Evolutionary conservation across 2,329 filamentous ascomycete species (phyloP).

Genomic region (Cladosporium sp.): DNA sequence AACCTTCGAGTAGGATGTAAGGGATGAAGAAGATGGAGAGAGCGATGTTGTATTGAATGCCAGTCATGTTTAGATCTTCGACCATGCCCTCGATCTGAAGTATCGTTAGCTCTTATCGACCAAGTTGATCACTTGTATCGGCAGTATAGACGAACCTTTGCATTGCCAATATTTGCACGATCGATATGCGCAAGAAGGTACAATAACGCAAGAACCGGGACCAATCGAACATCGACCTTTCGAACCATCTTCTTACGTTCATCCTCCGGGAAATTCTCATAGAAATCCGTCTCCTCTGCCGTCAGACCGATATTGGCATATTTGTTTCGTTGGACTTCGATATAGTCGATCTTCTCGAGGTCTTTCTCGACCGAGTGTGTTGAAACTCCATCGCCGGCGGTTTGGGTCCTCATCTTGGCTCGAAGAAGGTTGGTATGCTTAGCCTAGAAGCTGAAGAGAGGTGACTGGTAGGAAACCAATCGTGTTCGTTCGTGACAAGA

Average conservation of each 20-base stretch:
- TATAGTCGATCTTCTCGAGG: slow-evolving; percentile 17
- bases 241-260: slow-evolving; percentile 35
- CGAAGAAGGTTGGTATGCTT: not conserved
- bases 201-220: slow-evolving; percentile 45
- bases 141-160: slow-evolving; percentile 18
- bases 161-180: slow-evolving; percentile 38
- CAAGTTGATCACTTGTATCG: not conserved
- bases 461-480: not conserved
- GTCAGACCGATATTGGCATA: slow-evolving; percentile 22
- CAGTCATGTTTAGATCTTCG: slow-evolving; percentile 16
- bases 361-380: slow-evolving; percentile 19
- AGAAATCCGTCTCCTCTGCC: slow-evolving; percentile 21
- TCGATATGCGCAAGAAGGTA: slow-evolving; percentile 44
- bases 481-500: not conserved
- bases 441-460: too few relatives aligned
- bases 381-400: slow-evolving; percentile 13
- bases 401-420: not conserved
- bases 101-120: not conserved
- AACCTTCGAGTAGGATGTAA: slow-evolving; percentile 36
- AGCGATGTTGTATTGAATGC: slow-evolving; percentile 33
- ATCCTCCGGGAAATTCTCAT: slow-evolving; percentile 18
- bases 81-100: slow-evolving; percentile 21
- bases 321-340: slow-evolving; percentile 16
- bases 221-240: slow-evolving; percentile 46
- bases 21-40: slow-evolving; percentile 30